Percentiles rank a stretch among this genome's conserved stretches.
Conservation (phyloP, 179 eudicot species). For the Silene coronaria region DNA sequence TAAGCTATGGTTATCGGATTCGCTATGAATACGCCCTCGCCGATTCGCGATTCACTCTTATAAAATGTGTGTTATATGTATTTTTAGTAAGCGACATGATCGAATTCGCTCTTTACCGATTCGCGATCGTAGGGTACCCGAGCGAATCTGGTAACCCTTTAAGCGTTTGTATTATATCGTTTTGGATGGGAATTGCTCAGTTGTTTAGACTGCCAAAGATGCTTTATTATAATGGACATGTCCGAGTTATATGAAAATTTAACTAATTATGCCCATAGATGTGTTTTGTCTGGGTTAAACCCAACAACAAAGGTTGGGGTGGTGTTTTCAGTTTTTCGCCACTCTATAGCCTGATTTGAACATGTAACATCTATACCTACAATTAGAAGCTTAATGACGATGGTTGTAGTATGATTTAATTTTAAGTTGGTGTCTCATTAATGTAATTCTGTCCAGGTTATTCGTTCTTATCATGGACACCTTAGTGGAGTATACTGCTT, state of each 20-base stretch:
- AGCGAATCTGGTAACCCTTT: too few relatives aligned
- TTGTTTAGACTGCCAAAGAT: not conserved
- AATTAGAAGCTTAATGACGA: not conserved
- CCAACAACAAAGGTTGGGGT: not conserved
- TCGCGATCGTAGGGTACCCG: too few relatives aligned
- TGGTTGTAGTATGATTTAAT: not conserved
- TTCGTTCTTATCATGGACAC: slow-evolving; percentile 96
- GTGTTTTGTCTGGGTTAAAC: not conserved
- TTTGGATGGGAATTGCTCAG: not conserved
- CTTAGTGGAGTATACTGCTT: slow-evolving; percentile 95
- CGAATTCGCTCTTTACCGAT: too few relatives aligned
- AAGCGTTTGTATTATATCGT: not conserved
- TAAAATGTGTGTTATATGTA: too few relatives aligned
- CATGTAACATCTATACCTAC: not conserved
- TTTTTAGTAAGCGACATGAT: too few relatives aligned
- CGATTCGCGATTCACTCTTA: too few relatives aligned
- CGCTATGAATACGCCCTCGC: too few relatives aligned
- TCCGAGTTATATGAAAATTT: not conserved
- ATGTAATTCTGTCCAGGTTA: slow-evolving; percentile 44
- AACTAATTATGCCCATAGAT: not conserved
- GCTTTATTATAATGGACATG: not conserved
- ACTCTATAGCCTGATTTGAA: not conserved
- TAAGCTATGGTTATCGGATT: too few relatives aligned
- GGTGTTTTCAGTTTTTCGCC: not conserved
- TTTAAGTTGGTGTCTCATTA: slow-evolving; percentile 1